phyloP scores from a whole-genome alignment of 2,329 filamentous ascomycete genomes.

The Tolypocladium nubicola region DNA sequence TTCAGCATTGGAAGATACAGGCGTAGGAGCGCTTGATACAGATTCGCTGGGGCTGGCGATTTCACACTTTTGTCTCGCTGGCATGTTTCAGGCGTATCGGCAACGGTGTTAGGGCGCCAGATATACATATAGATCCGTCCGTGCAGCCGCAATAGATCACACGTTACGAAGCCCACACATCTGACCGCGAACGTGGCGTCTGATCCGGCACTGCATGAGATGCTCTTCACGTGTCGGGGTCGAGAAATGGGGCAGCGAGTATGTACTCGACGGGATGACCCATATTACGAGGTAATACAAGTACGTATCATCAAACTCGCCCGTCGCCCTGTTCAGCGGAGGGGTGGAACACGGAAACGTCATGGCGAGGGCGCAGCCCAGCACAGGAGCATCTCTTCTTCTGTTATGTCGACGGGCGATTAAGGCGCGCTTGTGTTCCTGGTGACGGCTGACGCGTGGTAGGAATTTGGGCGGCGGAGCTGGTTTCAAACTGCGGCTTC shows the following conservation, averaged over 20 bases:
- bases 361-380: background rate
- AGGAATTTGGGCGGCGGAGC: background rate
- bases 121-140: background rate
- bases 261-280: too few relatives aligned
- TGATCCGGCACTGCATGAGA: background rate
- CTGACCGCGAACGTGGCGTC: background rate
- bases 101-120: background rate
- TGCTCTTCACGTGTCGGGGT: background rate
- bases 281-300: too few relatives aligned
- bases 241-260: background rate
- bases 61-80: background rate
- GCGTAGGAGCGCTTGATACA: background rate
- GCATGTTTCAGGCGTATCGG: background rate
- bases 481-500: background rate
- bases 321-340: background rate
- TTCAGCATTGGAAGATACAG: background rate
- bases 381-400: background rate
- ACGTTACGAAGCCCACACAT: background rate
- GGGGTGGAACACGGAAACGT: background rate
- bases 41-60: background rate
- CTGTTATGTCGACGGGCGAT: background rate
- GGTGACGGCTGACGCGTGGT: background rate
- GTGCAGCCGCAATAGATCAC: background rate
- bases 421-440: background rate
- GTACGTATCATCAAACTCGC: too few relatives aligned